phyloP scores from a whole-genome alignment of 305 asterid species.

The Fraxinus floribunda region DNA sequence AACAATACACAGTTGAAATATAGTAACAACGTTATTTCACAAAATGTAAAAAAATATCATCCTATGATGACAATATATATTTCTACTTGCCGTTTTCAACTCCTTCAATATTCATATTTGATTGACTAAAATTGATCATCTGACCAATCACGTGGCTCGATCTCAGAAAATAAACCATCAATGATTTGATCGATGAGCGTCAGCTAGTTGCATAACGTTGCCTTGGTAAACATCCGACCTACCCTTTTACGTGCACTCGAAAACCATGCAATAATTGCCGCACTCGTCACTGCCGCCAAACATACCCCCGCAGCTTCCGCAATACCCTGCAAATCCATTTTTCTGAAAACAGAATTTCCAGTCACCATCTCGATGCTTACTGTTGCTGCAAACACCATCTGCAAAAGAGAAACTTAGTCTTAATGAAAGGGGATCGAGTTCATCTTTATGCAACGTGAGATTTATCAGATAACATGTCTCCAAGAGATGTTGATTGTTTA shows the following conservation, averaged over 20 bases:
- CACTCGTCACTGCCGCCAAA: slow-evolving; percentile 62
- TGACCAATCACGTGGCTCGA: slow-evolving; percentile 42
- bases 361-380: slow-evolving; percentile 63
- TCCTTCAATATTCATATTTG: not conserved
- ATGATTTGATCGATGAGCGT: slow-evolving; percentile 71
- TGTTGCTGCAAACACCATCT: slow-evolving; percentile 87
- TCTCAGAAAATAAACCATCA: slow-evolving; percentile 76
- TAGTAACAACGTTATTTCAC: not conserved
- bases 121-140: slow-evolving; percentile 23
- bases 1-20: not conserved
- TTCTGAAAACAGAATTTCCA: slow-evolving; percentile 72
- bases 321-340: slow-evolving; percentile 66
- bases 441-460: no score
- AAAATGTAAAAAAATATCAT: not conserved
- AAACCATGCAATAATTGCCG: slow-evolving; percentile 80
- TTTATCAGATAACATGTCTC: not conserved
- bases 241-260: slow-evolving; percentile 73
- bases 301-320: slow-evolving; percentile 71
- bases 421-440: not conserved
- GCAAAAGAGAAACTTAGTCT: not conserved
- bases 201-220: no score
- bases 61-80: not conserved
- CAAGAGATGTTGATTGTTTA: not conserved
- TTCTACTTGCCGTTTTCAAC: not conserved
- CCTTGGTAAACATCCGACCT: slow-evolving; percentile 62